These are phyloP conservation scores for Leavenworthia alabamica DNA, from an alignment of 345 rosid genomes.

Conservation along the genomic window DNA sequence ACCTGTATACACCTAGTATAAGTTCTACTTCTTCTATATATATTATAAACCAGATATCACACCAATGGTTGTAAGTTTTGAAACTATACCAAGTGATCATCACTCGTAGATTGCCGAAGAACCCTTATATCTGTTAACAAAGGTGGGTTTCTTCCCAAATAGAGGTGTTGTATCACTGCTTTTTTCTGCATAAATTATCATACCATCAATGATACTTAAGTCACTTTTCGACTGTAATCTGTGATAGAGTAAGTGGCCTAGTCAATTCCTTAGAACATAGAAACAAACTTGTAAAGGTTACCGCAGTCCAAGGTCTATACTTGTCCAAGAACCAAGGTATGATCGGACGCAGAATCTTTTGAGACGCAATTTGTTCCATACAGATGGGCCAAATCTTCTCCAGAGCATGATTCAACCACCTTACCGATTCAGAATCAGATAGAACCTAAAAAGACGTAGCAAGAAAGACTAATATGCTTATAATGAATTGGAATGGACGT, in stretches of 20 bases:
- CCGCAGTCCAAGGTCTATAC: constrained; percentile 98
- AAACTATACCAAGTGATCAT: constrained; percentile 75
- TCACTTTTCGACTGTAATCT: background rate
- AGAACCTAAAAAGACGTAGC: constrained; percentile 43
- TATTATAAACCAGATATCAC: background rate
- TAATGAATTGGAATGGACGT: background rate
- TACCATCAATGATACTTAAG: background rate
- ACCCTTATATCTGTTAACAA: constrained; percentile 75
- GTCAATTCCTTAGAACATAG: background rate
- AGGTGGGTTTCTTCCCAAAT: constrained; percentile 89
- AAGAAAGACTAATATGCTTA: background rate
- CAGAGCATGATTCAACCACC: constrained; percentile 85
- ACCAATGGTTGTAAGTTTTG: background rate
- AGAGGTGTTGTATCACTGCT: constrained; percentile 67
- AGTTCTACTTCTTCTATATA: background rate
- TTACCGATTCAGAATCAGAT: constrained; percentile 74
- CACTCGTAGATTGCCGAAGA: constrained; percentile 50
- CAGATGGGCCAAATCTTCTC: constrained; percentile 94
- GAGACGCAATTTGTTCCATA: constrained; percentile 83
- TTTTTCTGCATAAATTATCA: constrained; percentile 50
- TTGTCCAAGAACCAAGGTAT: constrained; percentile 95
- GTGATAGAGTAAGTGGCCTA: constrained; percentile 1
- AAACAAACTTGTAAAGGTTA: constrained; percentile 24
- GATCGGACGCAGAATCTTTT: constrained; percentile 84
- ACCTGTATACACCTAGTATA: constrained; percentile 46